Conservation (phyloP, 345 rosid species). For the Populus nigra region DNA sequence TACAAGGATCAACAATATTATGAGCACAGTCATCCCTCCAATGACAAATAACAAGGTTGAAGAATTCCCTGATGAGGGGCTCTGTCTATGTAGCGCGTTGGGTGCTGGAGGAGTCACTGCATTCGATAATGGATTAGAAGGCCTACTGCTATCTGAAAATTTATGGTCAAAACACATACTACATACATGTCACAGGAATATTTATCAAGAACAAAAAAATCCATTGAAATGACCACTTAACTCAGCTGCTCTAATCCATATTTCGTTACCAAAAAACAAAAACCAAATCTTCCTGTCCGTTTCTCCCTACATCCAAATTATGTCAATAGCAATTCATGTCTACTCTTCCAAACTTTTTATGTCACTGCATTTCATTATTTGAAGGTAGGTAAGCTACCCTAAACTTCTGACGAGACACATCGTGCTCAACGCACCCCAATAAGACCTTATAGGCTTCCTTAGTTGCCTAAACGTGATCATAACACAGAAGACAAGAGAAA, state of each 20-base stretch:
- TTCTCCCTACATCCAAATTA: not conserved
- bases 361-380: not conserved
- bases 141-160: not conserved
- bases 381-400: not conserved
- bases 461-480: not conserved
- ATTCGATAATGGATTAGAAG: not conserved
- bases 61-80: constrained; percentile 7
- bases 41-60: constrained; percentile 31
- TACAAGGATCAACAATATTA: constrained; percentile 30
- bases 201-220: not conserved
- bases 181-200: not conserved
- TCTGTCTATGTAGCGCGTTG: not conserved
- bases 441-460: not conserved
- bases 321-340: not conserved
- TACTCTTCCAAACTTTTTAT: not conserved
- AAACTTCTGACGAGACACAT: not conserved
- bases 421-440: not conserved
- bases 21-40: constrained; percentile 31
- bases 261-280: not conserved
- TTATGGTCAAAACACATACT: not conserved
- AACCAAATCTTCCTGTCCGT: not conserved
- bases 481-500: not conserved
- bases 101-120: constrained; percentile 26
- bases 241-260: no score
- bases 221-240: no score